These are phyloP conservation scores for Plasmodium ovale DNA, from an alignment of 169 alveolate species.

Conservation along the genomic window DNA sequence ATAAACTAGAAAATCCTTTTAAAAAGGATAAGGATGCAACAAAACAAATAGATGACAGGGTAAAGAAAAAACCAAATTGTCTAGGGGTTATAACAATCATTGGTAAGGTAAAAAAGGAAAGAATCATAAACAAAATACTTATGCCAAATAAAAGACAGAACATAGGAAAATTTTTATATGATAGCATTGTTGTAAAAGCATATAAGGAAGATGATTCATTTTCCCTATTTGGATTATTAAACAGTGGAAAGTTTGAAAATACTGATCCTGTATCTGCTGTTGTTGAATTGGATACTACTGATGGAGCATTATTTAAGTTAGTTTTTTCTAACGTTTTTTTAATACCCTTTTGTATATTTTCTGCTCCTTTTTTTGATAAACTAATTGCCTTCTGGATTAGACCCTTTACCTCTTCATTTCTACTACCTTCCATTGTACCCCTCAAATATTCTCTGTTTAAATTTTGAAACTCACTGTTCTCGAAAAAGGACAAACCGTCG, in stretches of 20 bases:
- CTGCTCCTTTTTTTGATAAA: constrained; percentile 72
- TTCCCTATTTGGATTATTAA: constrained; percentile 48
- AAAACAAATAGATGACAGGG: constrained; percentile 54
- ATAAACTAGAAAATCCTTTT: constrained; percentile 50
- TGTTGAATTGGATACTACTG: constrained; percentile 46
- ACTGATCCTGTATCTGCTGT: constrained; percentile 59
- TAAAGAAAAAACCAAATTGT: constrained; percentile 68
- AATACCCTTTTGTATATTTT: constrained; percentile 58
- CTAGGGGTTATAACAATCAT: constrained; percentile 71
- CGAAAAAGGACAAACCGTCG: constrained; percentile 66
- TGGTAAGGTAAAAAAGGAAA: constrained; percentile 66
- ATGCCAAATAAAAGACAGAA: constrained; percentile 68
- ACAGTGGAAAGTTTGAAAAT: constrained; percentile 70
- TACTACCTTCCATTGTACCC: constrained; percentile 26
- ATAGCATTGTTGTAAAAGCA: constrained; percentile 40
- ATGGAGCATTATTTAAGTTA: constrained; percentile 25
- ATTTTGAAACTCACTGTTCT: constrained; percentile 40
- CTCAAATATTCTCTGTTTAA: constrained; percentile 39
- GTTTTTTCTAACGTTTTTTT: constrained; percentile 64
- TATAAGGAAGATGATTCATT: constrained; percentile 27
- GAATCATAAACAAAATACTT: constrained; percentile 34
- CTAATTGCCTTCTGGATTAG: constrained; percentile 51
- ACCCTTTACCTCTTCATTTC: constrained; percentile 59
- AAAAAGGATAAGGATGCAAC: constrained; percentile 52
- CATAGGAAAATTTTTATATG: constrained; percentile 62